Base-by-base conservation (phyloP, 2,329 filamentous ascomycete genomes). In the Alternaria novae-zelandiae region DNA sequence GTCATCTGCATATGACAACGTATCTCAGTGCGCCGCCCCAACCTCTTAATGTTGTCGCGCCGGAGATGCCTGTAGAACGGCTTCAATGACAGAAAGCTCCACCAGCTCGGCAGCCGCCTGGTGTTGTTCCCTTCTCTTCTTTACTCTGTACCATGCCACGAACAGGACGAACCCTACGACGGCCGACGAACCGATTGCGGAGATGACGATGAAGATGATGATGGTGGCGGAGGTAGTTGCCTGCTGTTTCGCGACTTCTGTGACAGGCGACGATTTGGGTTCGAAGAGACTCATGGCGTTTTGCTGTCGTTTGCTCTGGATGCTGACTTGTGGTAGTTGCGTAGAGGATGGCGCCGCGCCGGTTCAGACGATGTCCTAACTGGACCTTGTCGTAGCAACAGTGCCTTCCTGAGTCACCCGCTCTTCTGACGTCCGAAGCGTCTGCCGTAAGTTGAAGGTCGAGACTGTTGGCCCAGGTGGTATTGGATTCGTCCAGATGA, bases 401-500 rank as follows among this genome's bases (percentile, higher is more conserved):
- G 53, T 25, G 6, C 15, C 28, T 7, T 50, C 50, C 28, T 47
- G n/a, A 21, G 32, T 4, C 7, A 54, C 21, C 11, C 21, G 32
- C 6, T 61, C 30, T 1, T 43, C 23, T 3, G 25, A 26, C 12
- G 4, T 28, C 9, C 43, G 55, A n/a, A 32, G 36, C 11, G 9
- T 28, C 41, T 62, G 49, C 12, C 28, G 56, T 25, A 67, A 17
- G 28, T 69, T 65, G 59, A 55, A 60, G 4, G 54, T 63, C n/a
- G 61, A 67, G 8, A 55, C 28, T 5, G 44, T 54, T 8, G 58
- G 57, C 4, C 54, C 60, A 41, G 59, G 44, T 10, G 66, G 67
- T 26, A 65, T 21, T 8, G 59, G 44, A n/a, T 68, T 61, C 6
- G 36, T 53, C 67, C 64, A 70, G 36, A 67, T 60, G 41, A 69